These are phyloP conservation scores for Piloderma croceum DNA, from an alignment of 768 basidiomycete species.

Conservation along the genomic window DNA sequence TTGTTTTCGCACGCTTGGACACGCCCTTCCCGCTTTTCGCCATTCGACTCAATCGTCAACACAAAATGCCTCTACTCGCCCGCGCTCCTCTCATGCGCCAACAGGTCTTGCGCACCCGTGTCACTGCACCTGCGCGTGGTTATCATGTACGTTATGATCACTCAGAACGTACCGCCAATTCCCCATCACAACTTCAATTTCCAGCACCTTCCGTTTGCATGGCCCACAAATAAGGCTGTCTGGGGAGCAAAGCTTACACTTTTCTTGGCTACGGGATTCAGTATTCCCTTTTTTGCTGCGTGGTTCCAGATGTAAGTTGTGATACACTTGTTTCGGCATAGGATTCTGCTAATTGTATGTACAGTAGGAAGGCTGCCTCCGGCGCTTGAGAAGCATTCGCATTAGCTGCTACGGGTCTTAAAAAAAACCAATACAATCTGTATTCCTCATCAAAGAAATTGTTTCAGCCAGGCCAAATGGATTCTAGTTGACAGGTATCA, in stretches of 20 bases:
- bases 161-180: too few relatives aligned
- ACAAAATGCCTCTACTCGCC: constrained; percentile 37
- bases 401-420: too few relatives aligned
- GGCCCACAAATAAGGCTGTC: constrained; percentile 44
- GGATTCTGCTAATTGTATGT: too few relatives aligned
- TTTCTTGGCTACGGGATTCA: constrained; percentile 48
- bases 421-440: too few relatives aligned
- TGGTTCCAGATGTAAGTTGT: constrained; percentile 57
- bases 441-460: too few relatives aligned
- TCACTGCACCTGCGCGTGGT: constrained; percentile 5
- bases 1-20: background rate
- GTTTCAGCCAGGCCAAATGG: too few relatives aligned
- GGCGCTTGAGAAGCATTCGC: too few relatives aligned
- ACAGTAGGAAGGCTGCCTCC: too few relatives aligned
- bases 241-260: constrained; percentile 33
- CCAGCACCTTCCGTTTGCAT: constrained; percentile 54
- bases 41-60: too few relatives aligned
- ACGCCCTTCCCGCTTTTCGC: background rate
- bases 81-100: constrained; percentile 40
- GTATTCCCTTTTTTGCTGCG: constrained; percentile 62
- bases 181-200: too few relatives aligned
- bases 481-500: too few relatives aligned
- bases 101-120: constrained; percentile 29
- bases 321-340: too few relatives aligned
- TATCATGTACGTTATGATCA: constrained; percentile 5